A percentile compares a stretch with the other conserved stretches of the same genome.
Conservation (phyloP, 2,329 filamentous ascomycete genomes). For the Claviceps sp. region DNA sequence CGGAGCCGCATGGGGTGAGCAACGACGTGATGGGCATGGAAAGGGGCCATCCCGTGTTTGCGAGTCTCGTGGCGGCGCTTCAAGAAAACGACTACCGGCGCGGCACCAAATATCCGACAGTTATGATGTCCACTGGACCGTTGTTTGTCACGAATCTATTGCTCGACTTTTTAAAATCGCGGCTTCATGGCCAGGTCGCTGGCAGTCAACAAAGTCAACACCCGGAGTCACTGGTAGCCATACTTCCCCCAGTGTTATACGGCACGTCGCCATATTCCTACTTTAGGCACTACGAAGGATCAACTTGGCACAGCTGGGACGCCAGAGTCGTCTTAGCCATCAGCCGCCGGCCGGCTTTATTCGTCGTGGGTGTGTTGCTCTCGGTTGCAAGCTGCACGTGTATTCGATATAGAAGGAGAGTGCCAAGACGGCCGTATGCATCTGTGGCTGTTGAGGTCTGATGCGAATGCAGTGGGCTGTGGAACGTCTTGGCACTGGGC, state of each 20-base stretch:
- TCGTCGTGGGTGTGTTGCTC: not conserved
- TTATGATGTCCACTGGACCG: slow-evolving; percentile 2
- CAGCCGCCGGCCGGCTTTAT: not conserved
- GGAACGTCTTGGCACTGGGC: not conserved
- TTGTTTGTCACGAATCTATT: slow-evolving; percentile 1
- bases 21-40: slow-evolving; percentile 2
- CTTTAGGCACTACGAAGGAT: not conserved
- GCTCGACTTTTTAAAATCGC: not conserved
- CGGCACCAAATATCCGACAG: slow-evolving; percentile 3
- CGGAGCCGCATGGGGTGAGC: not conserved
- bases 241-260: not conserved
- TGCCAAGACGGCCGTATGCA: not conserved
- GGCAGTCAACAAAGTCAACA: not conserved
- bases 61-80: not conserved
- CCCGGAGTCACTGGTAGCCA: not conserved
- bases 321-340: not conserved
- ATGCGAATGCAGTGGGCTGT: not conserved
- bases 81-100: not conserved
- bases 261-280: not conserved
- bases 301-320: slow-evolving; percentile 3
- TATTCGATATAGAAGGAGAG: not conserved
- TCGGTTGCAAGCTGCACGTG: not conserved
- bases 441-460: not conserved
- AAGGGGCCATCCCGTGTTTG: not conserved
- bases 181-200: not conserved